Conservation (phyloP, 1,139 yeast genomes). For the Geotrichum reessii region DNA sequence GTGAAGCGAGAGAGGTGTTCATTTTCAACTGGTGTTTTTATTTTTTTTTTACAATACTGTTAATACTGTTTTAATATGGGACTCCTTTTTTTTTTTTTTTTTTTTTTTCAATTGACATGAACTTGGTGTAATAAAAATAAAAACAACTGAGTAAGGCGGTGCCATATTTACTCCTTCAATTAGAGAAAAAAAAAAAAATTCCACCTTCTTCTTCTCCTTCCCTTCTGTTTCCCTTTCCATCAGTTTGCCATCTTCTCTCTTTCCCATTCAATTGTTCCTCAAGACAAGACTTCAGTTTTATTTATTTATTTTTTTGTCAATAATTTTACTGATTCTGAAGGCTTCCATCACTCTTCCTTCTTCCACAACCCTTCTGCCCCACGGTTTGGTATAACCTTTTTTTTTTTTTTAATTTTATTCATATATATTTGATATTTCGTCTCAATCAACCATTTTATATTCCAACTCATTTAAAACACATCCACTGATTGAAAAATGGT, state of each 20-base stretch:
- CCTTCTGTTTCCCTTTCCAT: neutral
- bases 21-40: neutral
- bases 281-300: neutral
- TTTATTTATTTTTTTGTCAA: no score
- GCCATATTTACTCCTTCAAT: neutral
- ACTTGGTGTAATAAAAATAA: neutral
- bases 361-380: neutral
- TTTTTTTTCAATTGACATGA: neutral
- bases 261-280: neutral
- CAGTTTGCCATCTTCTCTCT: neutral
- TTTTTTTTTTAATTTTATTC: no score
- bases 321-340: neutral
- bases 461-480: neutral
- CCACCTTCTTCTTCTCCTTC: neutral
- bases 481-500: slow-evolving; percentile 47
- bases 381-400: neutral
- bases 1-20: neutral
- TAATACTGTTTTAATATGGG: no score
- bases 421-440: neutral
- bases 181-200: neutral
- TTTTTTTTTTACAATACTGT: no score
- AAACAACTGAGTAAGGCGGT: neutral
- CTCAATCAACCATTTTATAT: neutral
- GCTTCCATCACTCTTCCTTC: neutral
- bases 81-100: neutral